Evolutionary conservation across 177 flowering plant genomes (phyloP), one percentile per base, ranked within the genome.

Genomic region (Vitis hybrid): DNA sequence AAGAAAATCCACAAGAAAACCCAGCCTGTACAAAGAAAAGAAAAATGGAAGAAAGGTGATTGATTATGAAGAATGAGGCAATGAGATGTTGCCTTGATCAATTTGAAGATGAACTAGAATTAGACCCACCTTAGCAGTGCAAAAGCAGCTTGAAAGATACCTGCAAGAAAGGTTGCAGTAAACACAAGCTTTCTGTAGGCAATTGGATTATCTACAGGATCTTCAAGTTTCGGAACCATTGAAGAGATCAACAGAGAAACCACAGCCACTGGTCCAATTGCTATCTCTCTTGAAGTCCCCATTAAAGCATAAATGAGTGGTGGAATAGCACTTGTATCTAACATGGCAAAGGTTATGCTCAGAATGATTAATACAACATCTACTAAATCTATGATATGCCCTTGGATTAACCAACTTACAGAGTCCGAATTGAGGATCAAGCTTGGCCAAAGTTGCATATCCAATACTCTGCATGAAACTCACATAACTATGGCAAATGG

Each of bases 401-500:
- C 1, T 45, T 59, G 18, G 39, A 11, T 17, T 39, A 50, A 30
- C 1, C 3, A 11, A 60, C 92, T 85, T 81, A 90, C 94, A 90
- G 17, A 90, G 85, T 15, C 94, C 94, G 73, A 80, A 87, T 58
- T 90, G 88, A 56, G 94, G 94, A 78, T 87, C 92, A 32, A 90
- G 84, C 76, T 81, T 83, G 2, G 94, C 94, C 39, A 90, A 68
- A 74, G 74, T 82, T 60, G 94, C 94, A 76, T 90, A 90, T 21
- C 89, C 92, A 19, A 90, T 88, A 65, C 89, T 81, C 92, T 90
- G 83, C 75, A 73, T 52, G 13, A 72, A 70, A 55, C 10, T 13
- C 32, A 32, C 4, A 2, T 3, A 56, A 56, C 21, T 39, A 5
- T 39, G 45, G 8, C 45, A 39, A 39, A 72, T 10, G 11, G 34